Conservation (phyloP, 2,329 filamentous ascomycete species). For the Colletotrichum shisoi region DNA sequence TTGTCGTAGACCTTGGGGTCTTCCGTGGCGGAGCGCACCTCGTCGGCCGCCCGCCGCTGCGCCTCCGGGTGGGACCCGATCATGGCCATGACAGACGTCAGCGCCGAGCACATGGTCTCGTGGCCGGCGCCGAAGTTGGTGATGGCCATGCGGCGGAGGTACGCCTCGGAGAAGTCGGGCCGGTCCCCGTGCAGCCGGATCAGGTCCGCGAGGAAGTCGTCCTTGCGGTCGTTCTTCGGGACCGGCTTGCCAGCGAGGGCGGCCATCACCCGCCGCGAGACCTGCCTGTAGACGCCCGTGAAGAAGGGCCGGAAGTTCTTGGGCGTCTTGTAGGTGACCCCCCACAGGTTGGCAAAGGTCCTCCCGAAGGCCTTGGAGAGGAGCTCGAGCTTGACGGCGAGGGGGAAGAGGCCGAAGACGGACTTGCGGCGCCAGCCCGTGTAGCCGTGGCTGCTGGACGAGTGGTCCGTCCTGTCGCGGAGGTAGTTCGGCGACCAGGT, state of each 20-base stretch:
- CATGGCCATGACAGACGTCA: slow-evolving; percentile 59
- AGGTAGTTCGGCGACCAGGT: slow-evolving; percentile 62
- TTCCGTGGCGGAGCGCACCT: slow-evolving; percentile 42
- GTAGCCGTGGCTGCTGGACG: slow-evolving; percentile 59
- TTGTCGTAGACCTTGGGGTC: slow-evolving; percentile 43
- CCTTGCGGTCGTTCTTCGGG: slow-evolving; percentile 44
- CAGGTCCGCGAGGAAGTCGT: slow-evolving; percentile 58
- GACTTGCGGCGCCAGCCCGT: slow-evolving; percentile 61
- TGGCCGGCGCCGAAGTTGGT: slow-evolving; percentile 66
- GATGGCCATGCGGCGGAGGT: slow-evolving; percentile 61
- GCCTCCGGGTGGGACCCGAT: slow-evolving; percentile 52
- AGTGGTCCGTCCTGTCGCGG: slow-evolving; percentile 54
- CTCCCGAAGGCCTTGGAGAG: slow-evolving; percentile 50
- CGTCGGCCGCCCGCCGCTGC: slow-evolving; percentile 46
- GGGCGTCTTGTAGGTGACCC: slow-evolving; percentile 55
- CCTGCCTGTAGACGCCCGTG: slow-evolving; percentile 47
- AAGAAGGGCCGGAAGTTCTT: slow-evolving; percentile 59
- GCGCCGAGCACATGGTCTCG: slow-evolving; percentile 62
- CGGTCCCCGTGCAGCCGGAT: slow-evolving; percentile 56
- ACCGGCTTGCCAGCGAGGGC: slow-evolving; percentile 38
- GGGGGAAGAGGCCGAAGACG: slow-evolving; percentile 61
- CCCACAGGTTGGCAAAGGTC: slow-evolving; percentile 55
- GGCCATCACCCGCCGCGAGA: slow-evolving; percentile 49
- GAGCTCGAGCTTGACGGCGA: slow-evolving; percentile 51
- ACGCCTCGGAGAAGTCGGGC: slow-evolving; percentile 57